Evolutionary conservation across 1,284 basidiomycete species (phyloP), one percentile per base, ranked within the genome.

Genomic region (Bothia castanella): DNA sequence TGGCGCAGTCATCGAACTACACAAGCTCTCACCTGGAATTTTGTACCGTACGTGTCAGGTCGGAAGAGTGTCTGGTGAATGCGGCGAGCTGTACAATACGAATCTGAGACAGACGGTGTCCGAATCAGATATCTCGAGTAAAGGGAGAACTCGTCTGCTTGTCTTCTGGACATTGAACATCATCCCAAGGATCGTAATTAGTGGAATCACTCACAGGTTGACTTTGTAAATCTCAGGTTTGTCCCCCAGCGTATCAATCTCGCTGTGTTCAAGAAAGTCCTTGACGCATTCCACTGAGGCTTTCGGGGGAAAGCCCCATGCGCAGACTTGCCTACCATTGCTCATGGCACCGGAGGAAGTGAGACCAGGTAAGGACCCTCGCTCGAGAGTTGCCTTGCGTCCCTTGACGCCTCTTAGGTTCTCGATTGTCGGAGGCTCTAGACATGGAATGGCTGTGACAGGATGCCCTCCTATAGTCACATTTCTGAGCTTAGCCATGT

Each of bases 281-380:
- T 68, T 67, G n/a, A 88, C 52, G 5, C 58, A 63, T 0, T 63
- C 61, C 4, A 61, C 43, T 2, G 61, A 59, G 10, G 74, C 61
- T 55, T 63, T 79, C 2, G 75, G 76, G 0, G 85, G 84, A 27
- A 88, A 62, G 1, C 87, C 87, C 63, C 71, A 77, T 2, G 87
- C 56, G 11, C 81, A 72, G 17, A 88, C 85, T 48, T 73, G 74
- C 53, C 67, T 76, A 14, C 78, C 78, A 27, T 69, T 63, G 44
- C 76, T 70, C 32, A 83, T 63, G 16, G 77, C 74, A 17, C 76
- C 84, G 37, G 72, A 73, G 8, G 77, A 74, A 4, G 83, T 83
- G 13, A 62, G 52, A 19, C 49, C 41, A 12, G 58, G 60, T 21
- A 79, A 47, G 17, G 72, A 55, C 4, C 71, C 71, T 32, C 75